Conservation (phyloP, 176 grass and related monocot species). For the Carex kokanica region DNA sequence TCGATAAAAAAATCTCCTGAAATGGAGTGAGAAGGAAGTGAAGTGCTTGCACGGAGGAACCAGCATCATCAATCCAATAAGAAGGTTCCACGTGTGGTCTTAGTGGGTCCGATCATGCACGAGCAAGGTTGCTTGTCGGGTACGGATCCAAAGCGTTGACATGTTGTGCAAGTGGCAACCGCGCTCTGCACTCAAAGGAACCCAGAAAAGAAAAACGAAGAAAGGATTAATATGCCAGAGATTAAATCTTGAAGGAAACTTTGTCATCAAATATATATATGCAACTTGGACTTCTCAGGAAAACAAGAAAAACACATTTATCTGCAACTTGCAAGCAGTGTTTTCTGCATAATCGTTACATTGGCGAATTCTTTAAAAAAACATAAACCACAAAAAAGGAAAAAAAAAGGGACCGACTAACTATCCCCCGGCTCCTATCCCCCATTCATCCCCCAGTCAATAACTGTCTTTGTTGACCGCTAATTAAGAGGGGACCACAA, state of each 20-base stretch:
- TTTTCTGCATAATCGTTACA: not conserved
- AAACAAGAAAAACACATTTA: not conserved
- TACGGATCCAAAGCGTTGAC: slow-evolving; percentile 22
- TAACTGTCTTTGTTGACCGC: no score
- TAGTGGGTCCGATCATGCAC: not conserved
- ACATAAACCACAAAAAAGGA: no score
- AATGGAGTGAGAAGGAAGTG: not conserved
- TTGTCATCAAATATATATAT: not conserved
- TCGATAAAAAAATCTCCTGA: not conserved
- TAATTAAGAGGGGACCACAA: no score
- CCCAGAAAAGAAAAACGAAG: not conserved
- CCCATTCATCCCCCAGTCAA: no score
- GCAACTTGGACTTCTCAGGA: not conserved
- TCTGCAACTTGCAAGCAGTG: not conserved
- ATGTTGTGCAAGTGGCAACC: slow-evolving; percentile 6
- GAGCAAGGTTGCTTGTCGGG: slow-evolving; percentile 24
- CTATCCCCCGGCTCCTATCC: no score
- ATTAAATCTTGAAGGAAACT: not conserved
- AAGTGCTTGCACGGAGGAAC: not conserved
- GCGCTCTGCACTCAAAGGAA: slow-evolving; percentile 10
- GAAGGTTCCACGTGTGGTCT: not conserved
- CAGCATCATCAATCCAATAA: not conserved
- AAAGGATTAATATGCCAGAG: not conserved
- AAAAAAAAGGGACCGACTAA: no score
- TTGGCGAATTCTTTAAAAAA: not conserved